Evolutionary conservation across 768 basidiomycete genomes (phyloP).

Genomic region (Psilocybe subaeruginosa): DNA sequence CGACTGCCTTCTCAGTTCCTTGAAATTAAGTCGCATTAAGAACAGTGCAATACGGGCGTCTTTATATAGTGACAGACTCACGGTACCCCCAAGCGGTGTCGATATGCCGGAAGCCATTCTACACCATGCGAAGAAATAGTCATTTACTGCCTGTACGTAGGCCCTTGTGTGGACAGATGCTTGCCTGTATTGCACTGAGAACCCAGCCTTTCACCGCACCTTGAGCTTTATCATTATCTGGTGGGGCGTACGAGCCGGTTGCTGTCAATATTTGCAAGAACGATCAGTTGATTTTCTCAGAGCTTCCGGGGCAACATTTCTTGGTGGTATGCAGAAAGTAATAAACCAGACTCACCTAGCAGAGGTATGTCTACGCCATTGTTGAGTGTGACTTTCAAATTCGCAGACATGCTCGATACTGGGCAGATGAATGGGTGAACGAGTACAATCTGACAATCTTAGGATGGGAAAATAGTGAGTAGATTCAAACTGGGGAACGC

Average conservation of each 20-base stretch:
- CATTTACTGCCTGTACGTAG: too few species aligned
- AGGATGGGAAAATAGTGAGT: too few species aligned
- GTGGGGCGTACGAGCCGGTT: conserved; percentile 42
- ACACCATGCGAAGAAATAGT: neutral
- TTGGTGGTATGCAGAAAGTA: neutral
- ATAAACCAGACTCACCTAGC: conserved; percentile 28
- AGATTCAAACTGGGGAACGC: too few species aligned
- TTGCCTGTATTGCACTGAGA: conserved; percentile 40
- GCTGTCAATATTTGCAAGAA: conserved; percentile 24
- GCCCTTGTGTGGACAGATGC: neutral
- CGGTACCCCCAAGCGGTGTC: conserved; percentile 41
- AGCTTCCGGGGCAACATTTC: too few species aligned
- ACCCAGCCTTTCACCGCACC: conserved; percentile 41
- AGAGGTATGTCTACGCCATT: conserved; percentile 37
- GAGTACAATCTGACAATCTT: too few species aligned
- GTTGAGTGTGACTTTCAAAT: conserved; percentile 27
- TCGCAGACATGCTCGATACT: neutral
- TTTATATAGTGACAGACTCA: neutral
- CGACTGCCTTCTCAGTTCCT: conserved; percentile 44
- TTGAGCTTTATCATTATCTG: conserved; percentile 32
- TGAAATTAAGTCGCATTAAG: neutral
- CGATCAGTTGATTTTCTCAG: neutral
- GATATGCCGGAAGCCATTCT: conserved; percentile 46
- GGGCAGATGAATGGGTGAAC: too few species aligned
- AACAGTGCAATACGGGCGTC: neutral